phyloP scores from a whole-genome alignment of 345 rosid species.

The Eutrema heterophyllum region DNA sequence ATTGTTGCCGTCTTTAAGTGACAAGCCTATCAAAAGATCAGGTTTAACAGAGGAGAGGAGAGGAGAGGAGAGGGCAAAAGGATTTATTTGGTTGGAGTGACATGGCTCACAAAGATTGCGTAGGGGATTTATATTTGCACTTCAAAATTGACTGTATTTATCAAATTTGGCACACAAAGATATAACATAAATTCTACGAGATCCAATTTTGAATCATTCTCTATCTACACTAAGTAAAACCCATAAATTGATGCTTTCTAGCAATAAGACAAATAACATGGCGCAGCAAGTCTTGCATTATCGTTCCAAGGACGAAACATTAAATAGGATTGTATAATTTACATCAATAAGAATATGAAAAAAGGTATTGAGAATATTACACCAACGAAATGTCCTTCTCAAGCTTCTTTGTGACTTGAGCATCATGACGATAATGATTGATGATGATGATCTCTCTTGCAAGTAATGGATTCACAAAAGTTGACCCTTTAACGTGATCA shows the following conservation, averaged over 20 bases:
- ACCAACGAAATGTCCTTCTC: conserved; percentile 16
- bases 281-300: conserved; percentile 11
- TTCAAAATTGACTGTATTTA: no score
- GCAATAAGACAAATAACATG: conserved; percentile 15
- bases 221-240: not conserved
- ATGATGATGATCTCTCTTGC: conserved; percentile 10
- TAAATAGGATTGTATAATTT: conserved; percentile 9
- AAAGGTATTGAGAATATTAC: conserved; percentile 1
- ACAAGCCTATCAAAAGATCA: no score
- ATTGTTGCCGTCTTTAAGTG: no score
- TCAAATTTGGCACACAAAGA: not conserved
- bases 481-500: conserved; percentile 14
- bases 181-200: not conserved
- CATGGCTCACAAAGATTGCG: not conserved
- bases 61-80: no score
- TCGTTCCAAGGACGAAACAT: conserved; percentile 4
- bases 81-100: no score
- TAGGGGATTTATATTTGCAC: not conserved
- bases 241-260: conserved; percentile 1
- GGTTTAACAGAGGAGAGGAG: no score
- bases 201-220: not conserved
- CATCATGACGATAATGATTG: not conserved
- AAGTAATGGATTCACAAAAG: conserved; percentile 12
- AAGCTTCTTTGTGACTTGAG: conserved; percentile 8
- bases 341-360: conserved; percentile 10